Base-by-base conservation (phyloP, 164 flowering plant species). In the Cinnamomum chago region DNA sequence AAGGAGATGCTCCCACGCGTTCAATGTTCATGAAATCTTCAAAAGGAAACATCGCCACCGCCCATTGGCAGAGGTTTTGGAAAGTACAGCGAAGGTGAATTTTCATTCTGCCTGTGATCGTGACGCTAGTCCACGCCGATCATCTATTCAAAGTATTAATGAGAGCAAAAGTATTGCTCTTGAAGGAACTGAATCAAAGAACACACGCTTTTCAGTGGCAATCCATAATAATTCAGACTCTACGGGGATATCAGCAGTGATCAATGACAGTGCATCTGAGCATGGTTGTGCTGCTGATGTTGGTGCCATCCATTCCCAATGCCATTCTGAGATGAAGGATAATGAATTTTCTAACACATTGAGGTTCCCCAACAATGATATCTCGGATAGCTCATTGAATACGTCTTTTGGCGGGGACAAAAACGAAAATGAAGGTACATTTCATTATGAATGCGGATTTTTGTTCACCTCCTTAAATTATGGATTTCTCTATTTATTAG, bases 41-140 rank as follows among this genome's bases (percentile, higher is more conserved):
- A 93, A 91, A 71, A 89, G 84, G 83, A 92, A 86, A 79, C 77
- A 85, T 55, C 91, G 92, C 1, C 87, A 90, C 25, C 88, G 75
- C 24, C 75, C 86, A 79, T 79, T 85, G 78, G 70, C 79, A 72
- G 81, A 88, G 79, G 85, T 86, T 60, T 75, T 83, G 72, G 78
- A 83, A 74, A 80, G 67, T 73, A 81, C 88, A 12, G 82, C 85
- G 2, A 83, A 86, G 95, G 89, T 92, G 28, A 80, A 88, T 75
- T 88, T 88, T 79, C 94, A 94, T 72, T 80, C 88, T 70, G 71
- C 78, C 65, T 85, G 88, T 78, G 86, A 90, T 69, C 79, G 83
- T 64, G 77, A 79, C 79, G 73, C 83, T 50, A 81, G 81, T 81
- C 81, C 85, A 50, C 73, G 79, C 74, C 79, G 77, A 67, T 84